These are phyloP conservation scores for Paecilomyces niveus DNA, from an alignment of 2,329 filamentous ascomycete genomes.

Conservation along the genomic window DNA sequence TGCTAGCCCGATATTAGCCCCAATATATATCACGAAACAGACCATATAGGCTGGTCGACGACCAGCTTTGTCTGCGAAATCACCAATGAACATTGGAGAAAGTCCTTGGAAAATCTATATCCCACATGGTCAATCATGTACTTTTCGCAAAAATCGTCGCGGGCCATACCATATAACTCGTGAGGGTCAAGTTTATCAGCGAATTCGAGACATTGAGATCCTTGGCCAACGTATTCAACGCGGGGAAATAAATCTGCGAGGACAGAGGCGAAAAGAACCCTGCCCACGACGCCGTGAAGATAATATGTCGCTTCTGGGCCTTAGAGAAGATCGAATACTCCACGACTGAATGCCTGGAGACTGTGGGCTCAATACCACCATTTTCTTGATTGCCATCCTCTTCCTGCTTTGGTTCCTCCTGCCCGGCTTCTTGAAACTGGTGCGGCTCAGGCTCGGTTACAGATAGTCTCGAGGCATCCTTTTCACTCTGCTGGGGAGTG, in stretches of 20 bases:
- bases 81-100: conserved; percentile 45
- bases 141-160: too few species aligned
- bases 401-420: background rate
- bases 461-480: background rate
- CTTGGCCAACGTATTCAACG: conserved; percentile 25
- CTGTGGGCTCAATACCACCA: background rate
- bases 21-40: conserved; percentile 42
- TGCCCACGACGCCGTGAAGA: conserved; percentile 12
- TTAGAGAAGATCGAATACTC: conserved; percentile 15
- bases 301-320: conserved; percentile 12
- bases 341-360: background rate
- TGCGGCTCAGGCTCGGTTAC: background rate
- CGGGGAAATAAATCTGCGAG: conserved; percentile 39
- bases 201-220: conserved; percentile 21
- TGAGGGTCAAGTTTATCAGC: conserved; percentile 11
- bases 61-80: conserved; percentile 45
- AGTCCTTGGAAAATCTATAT: conserved; percentile 48
- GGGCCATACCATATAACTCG: conserved; percentile 41
- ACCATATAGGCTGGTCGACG: conserved; percentile 45
- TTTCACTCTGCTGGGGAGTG: background rate
- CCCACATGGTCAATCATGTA: conserved; percentile 34
- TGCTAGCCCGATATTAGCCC: conserved; percentile 33
- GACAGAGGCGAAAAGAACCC: conserved; percentile 39
- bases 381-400: background rate
- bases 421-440: background rate